phyloP scores from a whole-genome alignment of 257 asterid species.

The Phtheirospermum japonicum region DNA sequence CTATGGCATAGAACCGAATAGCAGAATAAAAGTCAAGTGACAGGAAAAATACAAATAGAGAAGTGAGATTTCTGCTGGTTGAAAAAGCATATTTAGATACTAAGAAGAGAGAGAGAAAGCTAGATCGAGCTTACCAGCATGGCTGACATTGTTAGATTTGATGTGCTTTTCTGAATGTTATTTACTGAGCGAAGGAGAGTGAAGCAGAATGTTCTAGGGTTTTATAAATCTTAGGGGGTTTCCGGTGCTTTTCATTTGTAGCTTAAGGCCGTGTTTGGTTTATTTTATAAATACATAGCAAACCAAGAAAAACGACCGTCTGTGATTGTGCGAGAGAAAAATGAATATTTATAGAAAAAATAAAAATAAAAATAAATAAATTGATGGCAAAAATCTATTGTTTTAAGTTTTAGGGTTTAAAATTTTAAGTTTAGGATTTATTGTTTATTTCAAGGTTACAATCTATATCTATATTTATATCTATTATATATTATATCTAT shows the following conservation, averaged over 20 bases:
- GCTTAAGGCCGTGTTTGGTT: too few relatives aligned
- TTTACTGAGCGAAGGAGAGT: slow-evolving; percentile 4
- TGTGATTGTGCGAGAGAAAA: too few relatives aligned
- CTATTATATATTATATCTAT: too few relatives aligned
- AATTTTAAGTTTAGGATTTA: too few relatives aligned
- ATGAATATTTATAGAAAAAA: too few relatives aligned
- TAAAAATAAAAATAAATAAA: too few relatives aligned
- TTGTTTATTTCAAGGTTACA: too few relatives aligned
- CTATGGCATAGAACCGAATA: not conserved
- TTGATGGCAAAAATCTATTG: too few relatives aligned
- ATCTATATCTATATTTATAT: too few relatives aligned
- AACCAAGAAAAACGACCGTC: too few relatives aligned
- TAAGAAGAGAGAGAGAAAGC: not conserved
- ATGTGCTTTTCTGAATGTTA: slow-evolving; percentile 15
- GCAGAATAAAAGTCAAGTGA: not conserved
- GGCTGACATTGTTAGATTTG: slow-evolving; percentile 33
- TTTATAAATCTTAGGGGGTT: slow-evolving; percentile 21
- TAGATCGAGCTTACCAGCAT: slow-evolving; percentile 44
- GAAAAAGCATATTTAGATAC: not conserved
- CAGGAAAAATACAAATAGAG: not conserved
- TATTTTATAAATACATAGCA: too few relatives aligned
- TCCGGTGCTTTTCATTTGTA: not conserved
- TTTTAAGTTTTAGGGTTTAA: too few relatives aligned
- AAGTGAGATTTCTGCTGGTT: not conserved
- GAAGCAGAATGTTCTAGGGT: slow-evolving; percentile 35